phyloP scores from a whole-genome alignment of 208 protist species.

The Trypanosoma theileri region DNA sequence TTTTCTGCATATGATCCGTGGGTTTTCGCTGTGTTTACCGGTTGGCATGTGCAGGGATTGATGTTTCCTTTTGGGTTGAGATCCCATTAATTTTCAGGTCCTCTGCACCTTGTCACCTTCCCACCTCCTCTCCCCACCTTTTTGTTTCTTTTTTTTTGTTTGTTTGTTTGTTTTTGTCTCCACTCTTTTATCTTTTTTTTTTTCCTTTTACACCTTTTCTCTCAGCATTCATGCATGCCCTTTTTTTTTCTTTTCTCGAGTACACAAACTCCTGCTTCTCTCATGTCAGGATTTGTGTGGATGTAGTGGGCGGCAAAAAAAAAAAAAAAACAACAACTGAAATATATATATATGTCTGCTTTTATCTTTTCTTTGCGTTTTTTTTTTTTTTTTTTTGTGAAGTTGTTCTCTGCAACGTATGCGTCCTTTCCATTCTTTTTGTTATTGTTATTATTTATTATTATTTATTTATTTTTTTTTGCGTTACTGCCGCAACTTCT shows the following conservation, averaged over 20 bases:
- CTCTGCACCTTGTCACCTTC: constrained; percentile 16
- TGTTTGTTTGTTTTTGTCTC: not conserved
- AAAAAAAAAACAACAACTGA: too few relatives aligned
- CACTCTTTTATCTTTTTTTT: too few relatives aligned
- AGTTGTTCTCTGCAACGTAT: not conserved
- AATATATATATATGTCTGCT: too few relatives aligned
- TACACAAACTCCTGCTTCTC: too few relatives aligned
- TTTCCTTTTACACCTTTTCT: too few relatives aligned
- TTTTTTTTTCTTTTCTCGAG: too few relatives aligned
- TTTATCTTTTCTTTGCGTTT: constrained; percentile 12
- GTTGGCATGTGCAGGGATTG: too few relatives aligned
- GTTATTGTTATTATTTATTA: constrained; percentile 10
- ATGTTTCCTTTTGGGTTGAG: too few relatives aligned
- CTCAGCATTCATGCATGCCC: too few relatives aligned
- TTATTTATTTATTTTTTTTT: constrained; percentile 22
- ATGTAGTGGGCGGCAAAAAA: constrained; percentile 5
- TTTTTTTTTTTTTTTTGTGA: constrained; percentile 17
- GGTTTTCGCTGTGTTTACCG: not conserved
- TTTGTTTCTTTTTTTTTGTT: constrained; percentile 22
- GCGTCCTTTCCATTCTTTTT: not conserved
- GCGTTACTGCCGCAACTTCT: not conserved
- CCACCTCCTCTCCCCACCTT: constrained; percentile 5
- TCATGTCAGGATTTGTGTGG: too few relatives aligned
- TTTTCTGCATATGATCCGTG: not conserved
- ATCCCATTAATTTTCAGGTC: not conserved